A percentile compares a stretch with the other conserved stretches of the same genome.
Evolutionary conservation across 345 rosid genomes (phyloP).

Genomic region (Leavenworthia alabamica): DNA sequence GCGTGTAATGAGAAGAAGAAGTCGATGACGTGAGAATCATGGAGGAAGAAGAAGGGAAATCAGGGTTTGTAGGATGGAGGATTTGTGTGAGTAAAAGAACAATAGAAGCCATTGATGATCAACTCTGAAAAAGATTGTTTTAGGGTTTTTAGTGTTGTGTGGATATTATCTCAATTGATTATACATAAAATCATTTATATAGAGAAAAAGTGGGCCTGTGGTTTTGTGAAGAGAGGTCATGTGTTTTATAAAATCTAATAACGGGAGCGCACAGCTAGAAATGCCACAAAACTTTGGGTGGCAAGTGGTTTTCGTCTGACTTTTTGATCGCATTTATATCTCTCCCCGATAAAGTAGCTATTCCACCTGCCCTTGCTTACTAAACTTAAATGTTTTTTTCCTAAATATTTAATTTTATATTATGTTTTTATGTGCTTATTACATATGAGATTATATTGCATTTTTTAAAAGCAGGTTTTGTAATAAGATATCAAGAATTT

Average conservation of each 20-base stretch:
- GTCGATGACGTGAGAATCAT: constrained; percentile 7
- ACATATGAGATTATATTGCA: not conserved
- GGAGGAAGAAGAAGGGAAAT: constrained; percentile 12
- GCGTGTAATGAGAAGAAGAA: constrained; percentile 2
- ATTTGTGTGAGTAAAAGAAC: constrained; percentile 30
- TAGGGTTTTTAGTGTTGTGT: not conserved
- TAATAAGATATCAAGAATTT: not conserved
- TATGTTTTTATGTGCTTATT: not conserved
- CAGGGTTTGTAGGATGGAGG: constrained; percentile 24
- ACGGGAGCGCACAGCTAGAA: not conserved
- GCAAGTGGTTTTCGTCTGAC: constrained; percentile 19
- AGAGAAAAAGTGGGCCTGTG: not conserved
- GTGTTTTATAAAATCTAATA: not conserved
- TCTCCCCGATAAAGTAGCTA: constrained; percentile 22
- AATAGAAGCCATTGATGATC: constrained; percentile 32
- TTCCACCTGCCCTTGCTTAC: not conserved
- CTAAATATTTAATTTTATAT: too few relatives aligned
- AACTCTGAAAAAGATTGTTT: not conserved
- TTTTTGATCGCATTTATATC: constrained; percentile 22
- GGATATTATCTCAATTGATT: not conserved
- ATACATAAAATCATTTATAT: not conserved
- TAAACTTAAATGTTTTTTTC: too few relatives aligned
- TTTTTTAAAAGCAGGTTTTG: not conserved
- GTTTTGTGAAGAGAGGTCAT: not conserved
- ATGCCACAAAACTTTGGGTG: constrained; percentile 5